Evolutionary conservation across 2,329 filamentous ascomycete genomes (phyloP).

Genomic region (Neofusicoccum parvum): DNA sequence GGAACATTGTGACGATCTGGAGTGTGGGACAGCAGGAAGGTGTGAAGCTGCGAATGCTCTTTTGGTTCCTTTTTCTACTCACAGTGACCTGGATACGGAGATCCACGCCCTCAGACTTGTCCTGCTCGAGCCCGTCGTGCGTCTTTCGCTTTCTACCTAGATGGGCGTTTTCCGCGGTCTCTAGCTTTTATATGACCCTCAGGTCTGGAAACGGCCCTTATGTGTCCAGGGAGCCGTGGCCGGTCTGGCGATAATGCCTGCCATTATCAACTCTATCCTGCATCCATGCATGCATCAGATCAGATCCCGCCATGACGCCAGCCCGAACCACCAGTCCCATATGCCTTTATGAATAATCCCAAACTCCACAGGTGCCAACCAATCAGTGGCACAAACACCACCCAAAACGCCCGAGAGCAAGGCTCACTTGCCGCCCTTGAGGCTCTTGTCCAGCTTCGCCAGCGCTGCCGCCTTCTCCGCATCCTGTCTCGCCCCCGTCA

Average conservation of each 20-base stretch:
- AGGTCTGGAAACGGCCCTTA: background rate
- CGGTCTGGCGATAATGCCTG: no score
- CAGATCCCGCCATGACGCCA: slow-evolving; percentile 15
- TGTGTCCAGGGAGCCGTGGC: background rate
- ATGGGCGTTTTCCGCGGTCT: no score
- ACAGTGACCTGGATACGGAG: background rate
- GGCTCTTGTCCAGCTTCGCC: slow-evolving; percentile 47
- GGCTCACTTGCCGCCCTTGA: slow-evolving; percentile 25
- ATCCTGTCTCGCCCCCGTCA: slow-evolving; percentile 41
- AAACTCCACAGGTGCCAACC: slow-evolving; percentile 6
- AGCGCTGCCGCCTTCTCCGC: slow-evolving; percentile 49
- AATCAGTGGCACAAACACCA: background rate
- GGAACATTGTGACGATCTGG: background rate
- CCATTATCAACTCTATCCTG: background rate
- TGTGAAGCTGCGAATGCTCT: background rate
- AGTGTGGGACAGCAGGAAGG: background rate
- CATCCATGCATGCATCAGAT: background rate
- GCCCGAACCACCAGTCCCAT: slow-evolving; percentile 13
- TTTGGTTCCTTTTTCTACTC: background rate
- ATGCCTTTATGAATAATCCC: background rate
- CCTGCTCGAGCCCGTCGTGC: no score
- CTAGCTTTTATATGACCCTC: background rate
- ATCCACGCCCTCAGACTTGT: background rate
- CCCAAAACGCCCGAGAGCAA: background rate
- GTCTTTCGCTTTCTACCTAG: background rate